Conservation (phyloP, 345 rosid genomes). For the Carallia pectinifolia region DNA sequence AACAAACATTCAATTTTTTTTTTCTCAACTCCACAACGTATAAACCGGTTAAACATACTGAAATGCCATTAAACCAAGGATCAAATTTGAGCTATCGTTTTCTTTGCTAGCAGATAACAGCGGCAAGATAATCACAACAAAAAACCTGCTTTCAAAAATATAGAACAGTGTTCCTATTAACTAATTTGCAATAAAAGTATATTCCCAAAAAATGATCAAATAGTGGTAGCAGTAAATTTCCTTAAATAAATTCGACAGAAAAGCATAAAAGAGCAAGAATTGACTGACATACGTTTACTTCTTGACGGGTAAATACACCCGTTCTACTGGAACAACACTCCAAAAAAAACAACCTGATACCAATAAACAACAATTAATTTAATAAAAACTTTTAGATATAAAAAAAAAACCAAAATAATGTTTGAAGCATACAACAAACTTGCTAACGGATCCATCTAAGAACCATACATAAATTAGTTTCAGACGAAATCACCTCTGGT, state of each 20-base stretch:
- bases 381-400: too few species aligned
- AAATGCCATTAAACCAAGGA: background rate
- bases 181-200: too few species aligned
- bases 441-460: background rate
- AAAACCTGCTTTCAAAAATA: background rate
- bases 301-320: constrained; percentile 71
- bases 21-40: background rate
- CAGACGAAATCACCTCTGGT: constrained; percentile 77
- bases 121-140: background rate
- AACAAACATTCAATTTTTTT: too few species aligned
- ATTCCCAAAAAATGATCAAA: too few species aligned
- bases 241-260: background rate
- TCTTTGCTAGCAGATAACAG: background rate
- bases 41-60: background rate
- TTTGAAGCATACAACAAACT: constrained; percentile 23
- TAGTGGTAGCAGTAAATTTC: background rate
- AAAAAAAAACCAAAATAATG: constrained; percentile 4
- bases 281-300: constrained; percentile 53
- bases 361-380: too few species aligned
- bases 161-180: background rate
- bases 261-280: constrained; percentile 1
- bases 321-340: constrained; percentile 78
- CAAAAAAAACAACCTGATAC: constrained; percentile 82
- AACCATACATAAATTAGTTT: constrained; percentile 27
- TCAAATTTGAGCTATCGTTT: background rate